phyloP scores from a whole-genome alignment of 441 rosid genomes.

The Kokia cookei region DNA sequence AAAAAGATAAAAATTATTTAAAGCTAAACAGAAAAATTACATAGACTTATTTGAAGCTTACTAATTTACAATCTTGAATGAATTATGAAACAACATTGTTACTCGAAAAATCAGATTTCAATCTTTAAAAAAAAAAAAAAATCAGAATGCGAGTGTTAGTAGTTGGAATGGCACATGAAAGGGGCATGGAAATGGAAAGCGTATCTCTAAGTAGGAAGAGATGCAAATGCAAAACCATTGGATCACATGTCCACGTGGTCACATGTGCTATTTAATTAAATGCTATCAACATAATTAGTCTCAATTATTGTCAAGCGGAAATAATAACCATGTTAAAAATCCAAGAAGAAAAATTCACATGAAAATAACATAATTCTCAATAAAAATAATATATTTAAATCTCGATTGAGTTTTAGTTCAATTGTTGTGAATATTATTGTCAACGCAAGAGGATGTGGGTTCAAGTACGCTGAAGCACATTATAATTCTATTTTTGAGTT shows the following conservation, averaged over 20 bases:
- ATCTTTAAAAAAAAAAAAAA: not conserved
- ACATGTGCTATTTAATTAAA: slow-evolving; percentile 4
- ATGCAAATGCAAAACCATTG: not conserved
- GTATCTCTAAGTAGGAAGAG: not conserved
- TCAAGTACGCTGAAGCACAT: too few species aligned
- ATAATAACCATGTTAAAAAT: not conserved
- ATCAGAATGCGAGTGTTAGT: not conserved
- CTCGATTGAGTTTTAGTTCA: too few species aligned
- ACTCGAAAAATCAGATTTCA: too few species aligned
- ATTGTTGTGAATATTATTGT: rapidly evolving
- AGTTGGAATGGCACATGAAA: not conserved
- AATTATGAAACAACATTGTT: too few species aligned
- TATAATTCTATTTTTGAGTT: too few species aligned
- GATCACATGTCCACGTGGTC: slow-evolving; percentile 13
- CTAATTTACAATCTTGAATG: too few species aligned
- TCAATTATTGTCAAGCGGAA: not conserved
- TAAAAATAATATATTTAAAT: not conserved
- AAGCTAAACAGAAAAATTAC: too few species aligned
- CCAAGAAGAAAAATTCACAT: not conserved
- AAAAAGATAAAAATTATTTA: too few species aligned
- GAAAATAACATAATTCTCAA: not conserved
- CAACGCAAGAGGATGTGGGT: rapidly evolving
- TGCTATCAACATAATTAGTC: not conserved
- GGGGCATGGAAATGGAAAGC: not conserved
- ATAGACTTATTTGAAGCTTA: not conserved